A percentile compares a stretch with the other conserved stretches of the same genome.
Conservation (phyloP, 2,329 filamentous ascomycete species). For the Sphaerostilbella broomeana region DNA sequence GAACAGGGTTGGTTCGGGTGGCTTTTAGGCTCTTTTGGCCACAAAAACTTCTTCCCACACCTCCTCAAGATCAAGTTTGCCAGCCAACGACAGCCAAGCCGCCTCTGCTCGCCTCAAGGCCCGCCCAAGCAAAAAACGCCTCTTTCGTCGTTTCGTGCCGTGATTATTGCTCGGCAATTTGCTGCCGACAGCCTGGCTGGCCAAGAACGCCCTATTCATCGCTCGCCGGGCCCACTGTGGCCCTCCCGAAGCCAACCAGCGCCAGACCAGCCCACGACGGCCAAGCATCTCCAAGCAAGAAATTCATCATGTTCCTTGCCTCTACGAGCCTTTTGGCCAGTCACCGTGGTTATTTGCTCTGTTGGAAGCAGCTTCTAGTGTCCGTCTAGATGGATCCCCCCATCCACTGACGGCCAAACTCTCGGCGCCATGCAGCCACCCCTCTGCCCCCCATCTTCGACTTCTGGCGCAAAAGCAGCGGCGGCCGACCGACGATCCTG, state of each 20-base stretch:
- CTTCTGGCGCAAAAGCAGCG: slow-evolving; percentile 1
- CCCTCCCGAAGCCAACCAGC: too few relatives aligned
- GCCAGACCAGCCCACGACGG: not conserved
- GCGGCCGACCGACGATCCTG: slow-evolving; percentile 8
- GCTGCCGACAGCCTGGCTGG: slow-evolving; percentile 4
- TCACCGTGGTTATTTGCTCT: not conserved
- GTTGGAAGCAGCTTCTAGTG: slow-evolving; percentile 7
- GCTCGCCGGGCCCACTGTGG: too few relatives aligned
- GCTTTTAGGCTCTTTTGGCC: too few relatives aligned
- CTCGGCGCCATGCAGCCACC: slow-evolving; percentile 18
- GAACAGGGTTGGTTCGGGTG: too few relatives aligned
- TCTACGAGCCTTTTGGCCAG: not conserved
- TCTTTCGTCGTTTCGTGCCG: too few relatives aligned
- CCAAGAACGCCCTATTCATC: too few relatives aligned
- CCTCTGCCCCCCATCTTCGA: not conserved
- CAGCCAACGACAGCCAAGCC: too few relatives aligned
- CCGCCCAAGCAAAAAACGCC: too few relatives aligned
- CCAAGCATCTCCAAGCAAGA: not conserved
- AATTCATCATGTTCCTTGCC: not conserved
- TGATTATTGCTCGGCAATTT: slow-evolving; percentile 11
- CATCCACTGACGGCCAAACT: slow-evolving; percentile 15
- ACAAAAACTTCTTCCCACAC: too few relatives aligned
- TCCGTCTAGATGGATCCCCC: slow-evolving; percentile 7
- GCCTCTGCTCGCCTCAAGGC: too few relatives aligned
- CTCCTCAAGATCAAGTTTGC: too few relatives aligned